Evolutionary conservation across 2,329 filamentous ascomycete genomes (phyloP), one percentile per base, ranked within the genome.

Genomic region (Stagonosporopsis cucurbitacearum): DNA sequence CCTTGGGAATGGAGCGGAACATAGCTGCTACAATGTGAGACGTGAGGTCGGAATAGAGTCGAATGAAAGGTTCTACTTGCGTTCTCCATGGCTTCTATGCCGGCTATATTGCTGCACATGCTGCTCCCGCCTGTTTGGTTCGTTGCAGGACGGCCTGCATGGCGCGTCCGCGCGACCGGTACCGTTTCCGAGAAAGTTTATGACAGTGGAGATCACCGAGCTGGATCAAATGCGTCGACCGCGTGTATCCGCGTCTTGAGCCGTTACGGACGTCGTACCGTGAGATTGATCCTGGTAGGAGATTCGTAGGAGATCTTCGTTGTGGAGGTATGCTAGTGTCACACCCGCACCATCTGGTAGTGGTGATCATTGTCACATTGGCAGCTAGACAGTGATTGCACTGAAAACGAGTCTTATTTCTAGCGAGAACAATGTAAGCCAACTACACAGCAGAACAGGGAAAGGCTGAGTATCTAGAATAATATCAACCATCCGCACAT

Each of bases 1-100:
- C 72, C 23, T 59, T 49, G 1, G 59, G 57, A 7, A 74, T 57
- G 22, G 65, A 60, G 42, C 67, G 64, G 42, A 71, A 68, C 59
- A 67, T 67, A 13, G 37, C 46, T 35, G 25, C 17, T 41, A 28
- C 4, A 12, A 13, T 46, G n/a, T 50, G 13, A 37, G 23, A 35
- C 20, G 17, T 15, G 13, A 33, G 20, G 26, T 42, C 12, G 41
- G 47, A 43, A 28, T 7, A 28, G 30, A 13, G 17, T 50, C 37
- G 23, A 19, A 44, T 22, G 1, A 20, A 37, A 30, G 7, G 22
- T 3, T 40, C 20, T 20, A 8, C 15, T 40, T 40, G 15, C 25
- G 4, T 52, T 40, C 23, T 45, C 8, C 39, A 44, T 17, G 25
- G 19, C 19, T 39, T 39, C 5, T 22, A 23, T 52, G 26, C 7